Conservation (phyloP, 2,329 filamentous ascomycete genomes). For the Xylariaceae sp. region DNA sequence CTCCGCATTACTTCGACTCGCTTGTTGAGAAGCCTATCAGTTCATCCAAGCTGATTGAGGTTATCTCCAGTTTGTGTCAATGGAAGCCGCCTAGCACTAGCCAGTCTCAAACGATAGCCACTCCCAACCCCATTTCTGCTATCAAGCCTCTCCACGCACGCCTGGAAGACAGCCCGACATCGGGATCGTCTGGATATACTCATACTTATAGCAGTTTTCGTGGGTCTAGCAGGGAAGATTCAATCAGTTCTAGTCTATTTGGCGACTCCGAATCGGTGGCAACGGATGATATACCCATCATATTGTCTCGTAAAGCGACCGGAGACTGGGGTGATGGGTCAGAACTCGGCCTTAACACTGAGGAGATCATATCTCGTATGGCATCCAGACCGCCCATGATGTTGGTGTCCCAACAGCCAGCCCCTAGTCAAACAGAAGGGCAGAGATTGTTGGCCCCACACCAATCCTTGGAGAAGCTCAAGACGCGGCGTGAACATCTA, state of each 20-base stretch:
- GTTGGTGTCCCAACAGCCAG: constrained; percentile 57
- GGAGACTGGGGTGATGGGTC: constrained; percentile 71
- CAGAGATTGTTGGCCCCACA: constrained; percentile 45
- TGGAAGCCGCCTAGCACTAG: constrained; percentile 73
- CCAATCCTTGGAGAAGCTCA: constrained; percentile 67
- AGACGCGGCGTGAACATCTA: constrained; percentile 66
- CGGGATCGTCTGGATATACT: constrained; percentile 66
- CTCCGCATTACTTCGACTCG: constrained; percentile 91
- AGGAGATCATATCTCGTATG: constrained; percentile 40
- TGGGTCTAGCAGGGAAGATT: constrained; percentile 79
- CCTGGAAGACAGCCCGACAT: constrained; percentile 78
- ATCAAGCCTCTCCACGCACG: constrained; percentile 59
- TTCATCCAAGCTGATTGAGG: constrained; percentile 82
- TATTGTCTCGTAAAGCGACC: constrained; percentile 65
- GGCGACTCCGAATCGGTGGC: constrained; percentile 77
- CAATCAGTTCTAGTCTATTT: constrained; percentile 81
- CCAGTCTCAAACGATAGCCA: constrained; percentile 40
- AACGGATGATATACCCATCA: constrained; percentile 71
- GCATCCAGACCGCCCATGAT: constrained; percentile 43
- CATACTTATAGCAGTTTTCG: constrained; percentile 68
- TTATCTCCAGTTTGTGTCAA: constrained; percentile 79
- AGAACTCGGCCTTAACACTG: constrained; percentile 72
- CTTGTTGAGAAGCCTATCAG: constrained; percentile 96
- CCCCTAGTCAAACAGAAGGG: constrained; percentile 56
- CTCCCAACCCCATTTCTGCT: constrained; percentile 55